These are phyloP conservation scores for Cryptococcus hybrid DNA, from an alignment of 1,284 basidiomycete species.

Conservation along the genomic window DNA sequence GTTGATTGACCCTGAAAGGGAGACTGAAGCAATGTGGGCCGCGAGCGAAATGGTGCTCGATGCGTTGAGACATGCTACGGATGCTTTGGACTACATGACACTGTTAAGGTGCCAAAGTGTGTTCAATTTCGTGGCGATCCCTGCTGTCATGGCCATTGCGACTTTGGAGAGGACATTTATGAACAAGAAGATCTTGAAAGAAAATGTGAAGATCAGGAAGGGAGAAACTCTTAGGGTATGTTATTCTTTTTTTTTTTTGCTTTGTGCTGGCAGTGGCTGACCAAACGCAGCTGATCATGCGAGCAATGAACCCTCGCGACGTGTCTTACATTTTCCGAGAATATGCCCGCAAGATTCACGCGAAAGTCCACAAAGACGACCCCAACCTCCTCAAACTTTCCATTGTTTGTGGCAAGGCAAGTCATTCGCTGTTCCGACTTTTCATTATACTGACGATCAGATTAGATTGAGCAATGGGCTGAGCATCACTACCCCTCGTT, in stretches of 20 bases:
- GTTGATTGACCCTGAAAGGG: conserved; percentile 52
- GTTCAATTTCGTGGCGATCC: conserved; percentile 97
- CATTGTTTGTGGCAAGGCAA: conserved; percentile 72
- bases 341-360: conserved; percentile 79
- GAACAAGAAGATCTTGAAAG: conserved; percentile 85
- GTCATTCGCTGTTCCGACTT: conserved; percentile 13
- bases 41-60: conserved; percentile 89
- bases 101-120: conserved; percentile 86
- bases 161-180: conserved; percentile 89
- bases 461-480: conserved; percentile 85
- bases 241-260: conserved; percentile 10
- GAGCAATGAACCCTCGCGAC: conserved; percentile 85
- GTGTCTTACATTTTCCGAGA: conserved; percentile 86
- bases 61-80: conserved; percentile 78
- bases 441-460: neutral
- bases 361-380: conserved; percentile 73
- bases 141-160: conserved; percentile 94
- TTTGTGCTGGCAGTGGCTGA: neutral
- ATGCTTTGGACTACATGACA: conserved; percentile 85
- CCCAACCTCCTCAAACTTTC: conserved; percentile 82
- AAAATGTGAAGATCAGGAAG: conserved; percentile 95
- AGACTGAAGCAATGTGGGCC: conserved; percentile 68
- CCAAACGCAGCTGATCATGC: conserved; percentile 72
- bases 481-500: conserved; percentile 88
- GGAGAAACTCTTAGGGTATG: conserved; percentile 78